These are phyloP conservation scores for Aspergillus pseudoglaucus DNA, from an alignment of 2,329 filamentous ascomycete genomes.

Conservation along the genomic window DNA sequence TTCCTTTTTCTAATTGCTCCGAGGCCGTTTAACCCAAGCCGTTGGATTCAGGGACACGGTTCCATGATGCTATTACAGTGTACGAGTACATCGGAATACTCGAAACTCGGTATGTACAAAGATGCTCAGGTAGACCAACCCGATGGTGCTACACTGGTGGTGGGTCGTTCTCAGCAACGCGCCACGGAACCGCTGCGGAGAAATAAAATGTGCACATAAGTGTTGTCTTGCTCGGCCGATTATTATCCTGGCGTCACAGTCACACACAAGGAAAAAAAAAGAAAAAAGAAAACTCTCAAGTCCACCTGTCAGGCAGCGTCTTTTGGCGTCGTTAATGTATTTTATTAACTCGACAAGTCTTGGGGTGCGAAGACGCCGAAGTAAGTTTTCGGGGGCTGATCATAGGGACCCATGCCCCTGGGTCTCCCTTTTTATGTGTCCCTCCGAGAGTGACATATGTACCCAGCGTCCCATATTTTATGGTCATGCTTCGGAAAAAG, in stretches of 20 bases:
- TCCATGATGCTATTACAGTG: too few relatives aligned
- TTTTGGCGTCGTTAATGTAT: background rate
- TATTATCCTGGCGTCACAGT: background rate
- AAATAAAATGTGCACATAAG: background rate
- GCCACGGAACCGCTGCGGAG: background rate
- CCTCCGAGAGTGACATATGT: background rate
- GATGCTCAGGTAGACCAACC: too few relatives aligned
- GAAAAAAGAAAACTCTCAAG: background rate
- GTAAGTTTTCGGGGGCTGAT: background rate
- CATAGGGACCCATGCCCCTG: conserved; percentile 7
- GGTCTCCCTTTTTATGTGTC: background rate
- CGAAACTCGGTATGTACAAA: too few relatives aligned
- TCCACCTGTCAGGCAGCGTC: background rate
- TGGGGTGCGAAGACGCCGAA: background rate
- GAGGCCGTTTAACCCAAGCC: too few relatives aligned
- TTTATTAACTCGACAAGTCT: background rate
- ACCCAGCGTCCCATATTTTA: background rate
- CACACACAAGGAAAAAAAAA: background rate
- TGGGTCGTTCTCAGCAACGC: too few relatives aligned
- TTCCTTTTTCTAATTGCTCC: background rate
- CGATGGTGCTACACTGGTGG: background rate
- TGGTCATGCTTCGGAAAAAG: background rate
- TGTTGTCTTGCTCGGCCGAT: background rate
- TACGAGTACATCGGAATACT: too few relatives aligned
- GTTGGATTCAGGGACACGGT: too few relatives aligned